Evolutionary conservation across 768 basidiomycete species (phyloP), one percentile per base, ranked within the genome.

Genomic region (Lenzites betulinus): DNA sequence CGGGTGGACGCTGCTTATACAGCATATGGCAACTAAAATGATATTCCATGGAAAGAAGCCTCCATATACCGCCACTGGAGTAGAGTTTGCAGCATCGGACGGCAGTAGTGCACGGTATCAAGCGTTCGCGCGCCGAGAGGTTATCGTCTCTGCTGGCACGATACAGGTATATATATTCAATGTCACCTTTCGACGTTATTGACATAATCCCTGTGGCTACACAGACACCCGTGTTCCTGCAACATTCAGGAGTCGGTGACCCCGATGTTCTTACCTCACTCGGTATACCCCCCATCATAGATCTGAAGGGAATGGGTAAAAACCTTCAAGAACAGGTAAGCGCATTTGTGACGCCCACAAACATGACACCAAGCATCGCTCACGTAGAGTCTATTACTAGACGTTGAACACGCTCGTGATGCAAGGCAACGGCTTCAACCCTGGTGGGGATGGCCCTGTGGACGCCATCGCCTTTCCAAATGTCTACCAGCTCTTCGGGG

Each of bases 211-310:
- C 15, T 26, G 11, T 7, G 13, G 13, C 11, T 25, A 13, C 51
- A 51, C n/a, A n/a, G 56, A 66, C 78, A 0, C 74, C 81, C 8
- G 75, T 79, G 50, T 62, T 81, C 9, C 73, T 82, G 15, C 82
- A 84, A 66, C 76, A 82, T 1, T 85, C 83, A 9, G 85, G 84
- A 0, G 80, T 86, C 56, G 85, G 84, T 1, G 81, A 84, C 67
- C 69, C 80, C 0, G 68, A 69, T 9, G 43, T 81, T 23, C 78
- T 86, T 1, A 65, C 64, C 1, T 72, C 77, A 1, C 72, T 85
- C 20, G 81, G 79, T 1, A 83, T 86, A 66, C 67, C 65, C 15
- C 76, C 79, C 2, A 69, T 74, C n/a, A 71, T 84, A 41, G 70
- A 82, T 57, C 72, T 84, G 30, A 76, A 76, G 60, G 78, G 76